A percentile compares a stretch with the other conserved stretches of the same genome.
These are phyloP conservation scores for Penicillium malachiteum DNA, from an alignment of 495 filamentous ascomycete genomes.

Conservation along the genomic window DNA sequence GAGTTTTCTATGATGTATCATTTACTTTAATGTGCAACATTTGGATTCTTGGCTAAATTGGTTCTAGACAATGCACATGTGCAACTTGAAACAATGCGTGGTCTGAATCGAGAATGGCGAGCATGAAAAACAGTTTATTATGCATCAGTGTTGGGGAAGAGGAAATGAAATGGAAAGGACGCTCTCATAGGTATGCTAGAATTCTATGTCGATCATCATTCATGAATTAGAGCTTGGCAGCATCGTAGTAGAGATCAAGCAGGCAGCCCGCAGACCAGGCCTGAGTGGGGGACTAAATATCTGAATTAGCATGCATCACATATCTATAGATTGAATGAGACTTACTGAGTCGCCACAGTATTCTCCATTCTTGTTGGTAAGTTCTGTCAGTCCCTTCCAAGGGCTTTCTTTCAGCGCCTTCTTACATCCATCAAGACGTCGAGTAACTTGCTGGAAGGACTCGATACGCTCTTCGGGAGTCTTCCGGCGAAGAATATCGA, in stretches of 20 bases:
- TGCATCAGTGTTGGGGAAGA: neutral
- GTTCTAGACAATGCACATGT: too few species aligned
- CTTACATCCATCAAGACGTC: constrained; percentile 77
- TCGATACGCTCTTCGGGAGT: constrained; percentile 67
- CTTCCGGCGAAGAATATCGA: constrained; percentile 74
- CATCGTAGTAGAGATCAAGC: constrained; percentile 93
- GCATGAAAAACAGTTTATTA: neutral
- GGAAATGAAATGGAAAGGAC: neutral
- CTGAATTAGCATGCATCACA: constrained; percentile 13
- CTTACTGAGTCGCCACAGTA: constrained; percentile 84
- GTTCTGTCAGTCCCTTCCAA: constrained; percentile 92
- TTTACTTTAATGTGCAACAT: too few species aligned
- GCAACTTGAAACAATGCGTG: too few species aligned
- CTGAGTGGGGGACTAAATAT: constrained; percentile 76
- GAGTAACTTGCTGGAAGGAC: constrained; percentile 90
- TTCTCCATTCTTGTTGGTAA: constrained; percentile 86
- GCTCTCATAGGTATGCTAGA: neutral
- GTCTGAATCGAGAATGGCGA: neutral
- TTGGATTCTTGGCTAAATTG: too few species aligned
- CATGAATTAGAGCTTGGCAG: constrained; percentile 42
- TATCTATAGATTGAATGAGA: constrained; percentile 15
- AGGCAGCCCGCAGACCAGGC: constrained; percentile 93
- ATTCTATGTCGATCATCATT: neutral
- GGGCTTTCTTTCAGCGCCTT: constrained; percentile 68
- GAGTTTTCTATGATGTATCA: too few species aligned